Base-by-base conservation (phyloP, 495 filamentous ascomycete species). In the Penicillium paradoxum region DNA sequence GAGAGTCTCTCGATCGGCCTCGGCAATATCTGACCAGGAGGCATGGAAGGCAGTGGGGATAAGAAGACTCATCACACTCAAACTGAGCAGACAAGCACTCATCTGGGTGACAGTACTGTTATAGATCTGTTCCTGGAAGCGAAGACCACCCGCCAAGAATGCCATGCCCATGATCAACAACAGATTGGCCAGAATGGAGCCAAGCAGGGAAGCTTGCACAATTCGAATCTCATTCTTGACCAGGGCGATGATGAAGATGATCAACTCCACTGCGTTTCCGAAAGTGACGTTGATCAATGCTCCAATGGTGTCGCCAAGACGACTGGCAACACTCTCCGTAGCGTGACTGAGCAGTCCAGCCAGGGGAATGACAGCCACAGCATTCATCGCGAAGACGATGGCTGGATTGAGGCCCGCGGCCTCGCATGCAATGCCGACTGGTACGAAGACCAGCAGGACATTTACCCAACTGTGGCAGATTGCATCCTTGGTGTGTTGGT, bases 41-140 rank as follows among this genome's bases (percentile, higher is more conserved):
- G 89, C 86, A 62, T 95, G 89, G 71, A 95, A 95, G 9, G 90
- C 91, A 37, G 91, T 95, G 76, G 89, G 89, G 6, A 95, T 69
- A 2, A 95, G 72, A 4, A 96, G 75, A 71, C 89, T 95, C 65
- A 86, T 90, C 17, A 95, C 91, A 63, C 87, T 89, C 68, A 96
- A 73, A 74, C 88, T 91, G 54, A 96, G 82, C 41, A 96, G 75
- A 72, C 89, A 95, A 24, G 91, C 90, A 62, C 90, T 96, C 88
- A 93, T 96, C 70, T 96, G 89, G 2, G 90, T 96, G 43, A 95
- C 88, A 21, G 89, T 95, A 70, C 83, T 93, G 69, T 96, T 96
- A 72, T 96, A 96, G 54, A 95, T 84, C 83, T 91, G 91, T 76
- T 96, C 91, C 54, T 84, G 86, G 69, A 85, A 96, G 49, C 89